Evolutionary conservation across 2,329 filamentous ascomycete species (phyloP).

Genomic region (Fusarium acutatum): DNA sequence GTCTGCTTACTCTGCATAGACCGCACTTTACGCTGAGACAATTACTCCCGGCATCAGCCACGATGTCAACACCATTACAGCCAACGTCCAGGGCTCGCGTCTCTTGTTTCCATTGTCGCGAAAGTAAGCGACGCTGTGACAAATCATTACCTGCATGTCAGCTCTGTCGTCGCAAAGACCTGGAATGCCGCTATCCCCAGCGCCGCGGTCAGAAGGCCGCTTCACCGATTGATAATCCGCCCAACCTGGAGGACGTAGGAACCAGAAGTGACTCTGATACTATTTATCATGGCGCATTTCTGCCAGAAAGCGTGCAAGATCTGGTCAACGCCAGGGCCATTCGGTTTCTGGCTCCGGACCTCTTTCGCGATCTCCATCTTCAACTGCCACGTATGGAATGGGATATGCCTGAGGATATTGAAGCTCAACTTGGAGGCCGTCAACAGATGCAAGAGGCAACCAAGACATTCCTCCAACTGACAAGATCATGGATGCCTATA

Average conservation of each 20-base stretch:
- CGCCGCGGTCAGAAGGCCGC: not conserved
- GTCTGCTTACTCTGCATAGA: not conserved
- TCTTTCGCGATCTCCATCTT: not conserved
- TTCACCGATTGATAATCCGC: not conserved
- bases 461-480: not conserved
- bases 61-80: not conserved
- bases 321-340: fast-evolving
- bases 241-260: too few species aligned
- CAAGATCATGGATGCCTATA: not conserved
- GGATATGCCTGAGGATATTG: not conserved
- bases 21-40: not conserved
- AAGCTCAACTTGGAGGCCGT: fast-evolving
- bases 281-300: too few species aligned
- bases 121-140: not conserved
- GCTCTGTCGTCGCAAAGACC: not conserved
- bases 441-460: not conserved
- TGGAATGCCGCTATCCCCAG: not conserved
- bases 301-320: too few species aligned
- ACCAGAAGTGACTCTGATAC: too few species aligned
- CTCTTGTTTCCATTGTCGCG: not conserved
- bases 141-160: not conserved
- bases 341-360: not conserved
- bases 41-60: too few species aligned
- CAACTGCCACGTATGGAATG: not conserved
- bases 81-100: fast-evolving